Evolutionary conservation across 352 stramenopile genomes (phyloP).

Genomic region (Saprolegnia parasitica): DNA sequence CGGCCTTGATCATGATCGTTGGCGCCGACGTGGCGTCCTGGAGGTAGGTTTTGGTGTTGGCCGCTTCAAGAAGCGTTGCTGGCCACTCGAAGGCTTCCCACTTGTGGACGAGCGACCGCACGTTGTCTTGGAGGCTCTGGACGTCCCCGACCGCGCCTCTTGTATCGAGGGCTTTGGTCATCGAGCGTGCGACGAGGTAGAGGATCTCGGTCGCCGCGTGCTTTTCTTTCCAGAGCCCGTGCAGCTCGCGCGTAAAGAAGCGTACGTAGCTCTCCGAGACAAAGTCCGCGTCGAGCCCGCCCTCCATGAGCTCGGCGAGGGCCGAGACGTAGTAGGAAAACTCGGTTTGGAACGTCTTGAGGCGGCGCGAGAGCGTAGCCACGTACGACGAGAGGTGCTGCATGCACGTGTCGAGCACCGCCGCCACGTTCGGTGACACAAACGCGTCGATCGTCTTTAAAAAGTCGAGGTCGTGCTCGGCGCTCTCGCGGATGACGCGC

Average conservation of each 20-base stretch:
- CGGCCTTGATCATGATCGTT: constrained; percentile 35
- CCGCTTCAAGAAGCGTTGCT: constrained; percentile 2
- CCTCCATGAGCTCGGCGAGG: constrained; percentile 37
- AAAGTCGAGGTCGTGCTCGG: neutral
- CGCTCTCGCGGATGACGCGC: neutral
- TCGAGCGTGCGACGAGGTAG: constrained; percentile 60
- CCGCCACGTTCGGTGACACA: neutral
- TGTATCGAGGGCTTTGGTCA: constrained; percentile 30
- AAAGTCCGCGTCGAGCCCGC: neutral
- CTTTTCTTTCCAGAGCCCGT: constrained; percentile 75
- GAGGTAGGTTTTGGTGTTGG: neutral
- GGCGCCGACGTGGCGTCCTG: neutral
- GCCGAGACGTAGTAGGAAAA: constrained; percentile 74
- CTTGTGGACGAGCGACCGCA: neutral
- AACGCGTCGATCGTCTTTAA: constrained; percentile 6
- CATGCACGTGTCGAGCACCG: constrained; percentile 61
- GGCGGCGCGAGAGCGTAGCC: constrained; percentile 52
- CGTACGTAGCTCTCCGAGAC: constrained; percentile 54
- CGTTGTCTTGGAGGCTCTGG: neutral
- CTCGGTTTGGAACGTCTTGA: constrained; percentile 69
- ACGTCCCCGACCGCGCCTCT: constrained; percentile 12
- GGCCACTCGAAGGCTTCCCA: constrained; percentile 28
- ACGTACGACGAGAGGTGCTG: constrained; percentile 60
- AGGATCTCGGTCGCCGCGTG: constrained; percentile 72
- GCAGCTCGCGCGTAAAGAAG: constrained; percentile 80